Percentiles rank a stretch among this genome's conserved stretches.
Conservation (phyloP, 495 filamentous ascomycete species). For the Penicillium dipodomyicola region DNA sequence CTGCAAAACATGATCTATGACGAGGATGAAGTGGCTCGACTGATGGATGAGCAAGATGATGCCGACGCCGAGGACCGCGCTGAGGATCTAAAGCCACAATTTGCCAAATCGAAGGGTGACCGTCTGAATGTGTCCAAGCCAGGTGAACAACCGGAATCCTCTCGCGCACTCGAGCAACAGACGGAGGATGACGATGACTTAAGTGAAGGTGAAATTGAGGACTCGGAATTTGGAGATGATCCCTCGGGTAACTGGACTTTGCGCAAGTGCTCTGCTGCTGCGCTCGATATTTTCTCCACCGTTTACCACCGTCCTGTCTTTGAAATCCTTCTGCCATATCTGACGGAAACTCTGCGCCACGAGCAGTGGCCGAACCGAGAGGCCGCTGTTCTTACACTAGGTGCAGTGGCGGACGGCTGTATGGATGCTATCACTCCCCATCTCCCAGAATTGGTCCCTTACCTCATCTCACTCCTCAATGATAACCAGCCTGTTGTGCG, state of each 20-base stretch:
- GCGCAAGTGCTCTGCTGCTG: constrained; percentile 95
- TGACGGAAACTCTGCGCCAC: constrained; percentile 86
- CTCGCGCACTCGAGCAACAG: constrained; percentile 48
- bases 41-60: constrained; percentile 82
- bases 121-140: constrained; percentile 48
- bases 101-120: constrained; percentile 71
- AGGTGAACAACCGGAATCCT: constrained; percentile 41
- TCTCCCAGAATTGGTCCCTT: constrained; percentile 85
- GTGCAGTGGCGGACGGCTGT: constrained; percentile 94
- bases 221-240: constrained; percentile 68
- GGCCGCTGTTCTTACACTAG: constrained; percentile 90
- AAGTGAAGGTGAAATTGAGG: constrained; percentile 86
- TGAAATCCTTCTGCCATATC: constrained; percentile 83
- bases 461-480: constrained; percentile 80
- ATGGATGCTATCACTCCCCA: constrained; percentile 86
- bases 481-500: constrained; percentile 90
- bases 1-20: constrained; percentile 96
- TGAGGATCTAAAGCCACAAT: constrained; percentile 90
- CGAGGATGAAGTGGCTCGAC: constrained; percentile 82
- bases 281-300: constrained; percentile 88
- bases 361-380: constrained; percentile 90
- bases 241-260: constrained; percentile 95
- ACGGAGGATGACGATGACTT: constrained; percentile 63
- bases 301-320: constrained; percentile 89
- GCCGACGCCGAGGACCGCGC: constrained; percentile 87